phyloP scores from a whole-genome alignment of 1,139 yeast species.

The Saccharomyces hybrid region DNA sequence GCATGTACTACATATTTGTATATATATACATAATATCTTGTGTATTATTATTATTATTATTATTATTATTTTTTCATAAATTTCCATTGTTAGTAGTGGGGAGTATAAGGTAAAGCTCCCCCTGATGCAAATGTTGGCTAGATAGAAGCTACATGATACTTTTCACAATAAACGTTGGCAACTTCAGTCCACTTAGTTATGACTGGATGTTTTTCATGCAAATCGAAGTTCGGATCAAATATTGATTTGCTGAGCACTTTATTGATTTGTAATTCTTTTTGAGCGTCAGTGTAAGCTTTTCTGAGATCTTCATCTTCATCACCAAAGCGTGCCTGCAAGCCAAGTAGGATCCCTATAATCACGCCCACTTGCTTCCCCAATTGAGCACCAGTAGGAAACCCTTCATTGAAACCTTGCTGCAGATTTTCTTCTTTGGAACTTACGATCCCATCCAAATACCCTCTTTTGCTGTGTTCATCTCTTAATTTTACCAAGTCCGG shows the following conservation, averaged over 20 bases:
- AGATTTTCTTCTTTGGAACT: slow-evolving; percentile 60
- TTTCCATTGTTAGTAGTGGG: no score
- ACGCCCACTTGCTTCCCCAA: slow-evolving; percentile 62
- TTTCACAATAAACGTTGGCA: slow-evolving; percentile 12
- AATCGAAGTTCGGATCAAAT: slow-evolving; percentile 20
- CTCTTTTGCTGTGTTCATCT: slow-evolving; percentile 70
- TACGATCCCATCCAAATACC: slow-evolving; percentile 76
- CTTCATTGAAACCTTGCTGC: slow-evolving; percentile 75
- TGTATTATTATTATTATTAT: not conserved
- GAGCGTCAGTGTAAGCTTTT: slow-evolving; percentile 15
- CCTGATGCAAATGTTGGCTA: no score
- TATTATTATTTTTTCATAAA: not conserved
- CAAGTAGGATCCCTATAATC: slow-evolving; percentile 45
- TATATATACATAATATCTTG: not conserved
- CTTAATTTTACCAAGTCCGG: slow-evolving; percentile 34
- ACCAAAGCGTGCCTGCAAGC: slow-evolving; percentile 19
- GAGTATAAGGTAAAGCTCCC: no score
- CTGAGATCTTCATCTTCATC: slow-evolving; percentile 14
- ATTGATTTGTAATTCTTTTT: slow-evolving; percentile 21
- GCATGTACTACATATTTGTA: not conserved
- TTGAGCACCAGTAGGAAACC: slow-evolving; percentile 66
- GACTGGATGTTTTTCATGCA: slow-evolving; percentile 11
- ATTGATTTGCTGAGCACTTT: slow-evolving; percentile 21
- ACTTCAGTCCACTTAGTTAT: slow-evolving; percentile 18
- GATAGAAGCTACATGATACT: slow-evolving; percentile 10